Base-by-base conservation (phyloP, 148 eudicot genomes). In the Dysphania ambrosioides region DNA sequence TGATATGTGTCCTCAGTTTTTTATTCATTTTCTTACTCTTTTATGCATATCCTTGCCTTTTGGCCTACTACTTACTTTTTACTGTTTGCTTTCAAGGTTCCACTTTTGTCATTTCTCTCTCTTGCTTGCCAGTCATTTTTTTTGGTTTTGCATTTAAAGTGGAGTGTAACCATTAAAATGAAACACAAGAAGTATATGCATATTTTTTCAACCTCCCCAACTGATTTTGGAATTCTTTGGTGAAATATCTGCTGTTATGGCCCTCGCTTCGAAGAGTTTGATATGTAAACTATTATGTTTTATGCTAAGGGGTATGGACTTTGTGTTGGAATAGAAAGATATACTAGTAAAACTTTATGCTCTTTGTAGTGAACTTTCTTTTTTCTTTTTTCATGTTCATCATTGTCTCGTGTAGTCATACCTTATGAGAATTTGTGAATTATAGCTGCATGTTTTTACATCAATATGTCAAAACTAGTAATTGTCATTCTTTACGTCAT, bases 201-300 rank as follows among this genome's bases (percentile, higher is more conserved):
- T n/a, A n/a, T n/a, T n/a, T n/a, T 42, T 38, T 12, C 38, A 35
- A 6, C 6, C 18, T 66, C 1, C 38, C 12, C 40, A 65, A 10
- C 10, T 68, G 72, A 67, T 11, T 71, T 71, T 30, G 57, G 30
- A 53, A 47, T 71, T 53, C 41, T 13, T 29, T 34, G 67, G 47
- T 42, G 11, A 16, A 35, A 63, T 63, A 42, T 9, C 24, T 63
- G 24, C 16, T 15, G 32, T 63, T 63, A 31, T 63, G 8, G 24
- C 42, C 18, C 23, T 63, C 18, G 42, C 23, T 32, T 34, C 32
- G 11, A 32, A 63, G 7, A 4, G 41, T 63, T 63, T 63, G 41
- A 63, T 34, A 63, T 63, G 16, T 12, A 65, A 26, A 65, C 19
- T 12, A n/a, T 65, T 26, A 65, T 21, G 23, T 21, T 3, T 18